Evolutionary conservation across 495 filamentous ascomycete genomes (phyloP), one percentile per base, ranked within the genome.

Genomic region (Amniculicola lignicola): DNA sequence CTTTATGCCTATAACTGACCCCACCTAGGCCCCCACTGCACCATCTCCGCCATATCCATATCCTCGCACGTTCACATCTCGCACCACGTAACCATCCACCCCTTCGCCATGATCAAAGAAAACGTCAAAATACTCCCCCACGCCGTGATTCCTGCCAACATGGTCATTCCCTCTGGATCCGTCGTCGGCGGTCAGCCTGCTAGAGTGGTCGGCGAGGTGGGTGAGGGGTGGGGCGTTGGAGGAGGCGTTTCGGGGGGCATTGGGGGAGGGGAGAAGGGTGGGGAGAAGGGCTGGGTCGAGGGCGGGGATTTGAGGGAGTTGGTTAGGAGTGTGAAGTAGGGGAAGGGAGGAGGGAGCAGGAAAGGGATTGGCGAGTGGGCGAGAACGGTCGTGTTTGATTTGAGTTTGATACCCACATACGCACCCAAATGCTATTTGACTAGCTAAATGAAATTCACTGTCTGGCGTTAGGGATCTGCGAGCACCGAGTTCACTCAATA

Each of bases 101-200:
- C 87, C 64, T 88, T 95, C 68, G 83, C 82, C 31, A 91, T 96
- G 33, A 79, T 98, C 61, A 95, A 95, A 70, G 92, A 96, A 66
- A 89, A 85, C 69, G 86, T 89, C 28, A 82, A 82, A 57, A 84
- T 98, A 45, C 74, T 96, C 51, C 87, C 94, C 57, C 86, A 85
- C 10, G 81, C 84, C 4, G 84, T 95, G 38, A 79, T 98, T 15
- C 87, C 93, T 6, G 75, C 82, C 14, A 86, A 87, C 50, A 96
- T 94, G 84, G 89, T 96, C 11, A 87, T 97, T 57, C 89, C 90
- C 25, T 88, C 87, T 65, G 92, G 88, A 71, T 86, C 80, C 63
- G 79, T 96, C 37, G 90, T 98, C 15, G 89, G 82, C 0, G 90
- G 91, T 0, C 75, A 82, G 63, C 90, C 90, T 2, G 91, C 84